Base-by-base conservation (phyloP, 2,329 filamentous ascomycete species). In the Alternaria incomplexa region DNA sequence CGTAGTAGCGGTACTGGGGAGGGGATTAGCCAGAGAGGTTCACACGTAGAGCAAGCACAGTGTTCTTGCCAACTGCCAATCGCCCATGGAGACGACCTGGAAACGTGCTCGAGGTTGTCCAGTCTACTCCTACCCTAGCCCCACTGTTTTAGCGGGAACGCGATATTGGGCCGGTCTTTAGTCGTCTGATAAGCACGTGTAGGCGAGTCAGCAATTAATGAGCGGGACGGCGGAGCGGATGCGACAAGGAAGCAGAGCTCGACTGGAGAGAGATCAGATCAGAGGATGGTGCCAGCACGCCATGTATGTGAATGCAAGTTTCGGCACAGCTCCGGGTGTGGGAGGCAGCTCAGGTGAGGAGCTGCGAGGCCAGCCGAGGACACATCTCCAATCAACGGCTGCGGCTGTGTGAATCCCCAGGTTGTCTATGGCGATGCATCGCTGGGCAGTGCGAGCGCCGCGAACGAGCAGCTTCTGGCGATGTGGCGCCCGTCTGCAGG, bases 121-220 rank as follows among this genome's bases (percentile, higher is more conserved):
- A 63, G 56, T 22, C 47, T 59, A 44, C 56, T 65, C 30, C 55
- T 53, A 70, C 68, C 73, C 73, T 68, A 63, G 76, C 75, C 77
- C 76, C 76, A 77, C 77, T 75, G 71, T 73, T 67, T 73, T 77
- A 79, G 76, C 75, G 77, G 71, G 71, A 66, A 65, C 64, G 71
- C 67, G 70, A 77, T 76, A 75, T 74, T 77, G 67, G 61, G 56
- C 68, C 67, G 70, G 72, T 69, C 74, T 71, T 61, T 75, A 67
- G 67, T 65, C 62, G 71, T 72, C 62, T 68, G 73, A 73, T 73
- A 74, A 76, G 76, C 75, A 77, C 74, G 76, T 73, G 72, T 66
- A 62, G 65, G 65, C 61, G 64, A 69, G 65, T 66, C 66, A 71
- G 67, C 67, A 64, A 51, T 53, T 26, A 60, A 65, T 32, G 56